Percentiles rank a stretch among this genome's conserved stretches.
Conservation (phyloP, 768 basidiomycete genomes). For the Boletus coccyginus region DNA sequence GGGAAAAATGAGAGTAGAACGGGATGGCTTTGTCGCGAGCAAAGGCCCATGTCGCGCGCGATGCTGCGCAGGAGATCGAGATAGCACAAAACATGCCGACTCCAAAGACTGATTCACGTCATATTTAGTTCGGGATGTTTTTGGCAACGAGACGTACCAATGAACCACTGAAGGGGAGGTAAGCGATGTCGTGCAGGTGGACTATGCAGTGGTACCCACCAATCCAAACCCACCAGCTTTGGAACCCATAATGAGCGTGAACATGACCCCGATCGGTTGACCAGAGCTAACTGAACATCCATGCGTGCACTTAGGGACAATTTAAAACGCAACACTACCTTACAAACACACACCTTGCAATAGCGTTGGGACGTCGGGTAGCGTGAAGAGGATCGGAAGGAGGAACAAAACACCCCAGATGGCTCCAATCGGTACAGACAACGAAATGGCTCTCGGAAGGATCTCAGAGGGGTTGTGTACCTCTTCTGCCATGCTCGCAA, state of each 20-base stretch:
- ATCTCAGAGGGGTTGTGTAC: slow-evolving; percentile 55
- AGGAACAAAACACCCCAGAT: slow-evolving; percentile 53
- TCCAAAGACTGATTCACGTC: slow-evolving; percentile 42
- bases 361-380: slow-evolving; percentile 54
- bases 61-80: slow-evolving; percentile 64
- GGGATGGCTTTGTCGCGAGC: slow-evolving; percentile 67
- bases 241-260: slow-evolving; percentile 60
- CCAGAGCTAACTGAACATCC: slow-evolving; percentile 48
- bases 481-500: slow-evolving; percentile 68
- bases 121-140: no score
- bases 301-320: background rate
- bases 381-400: slow-evolving; percentile 62
- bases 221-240: slow-evolving; percentile 61
- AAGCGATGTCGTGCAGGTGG: background rate
- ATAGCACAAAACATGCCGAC: slow-evolving; percentile 61
- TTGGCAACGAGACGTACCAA: slow-evolving; percentile 28
- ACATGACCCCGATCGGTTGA: slow-evolving; percentile 63
- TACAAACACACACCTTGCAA: slow-evolving; percentile 43
- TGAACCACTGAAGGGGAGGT: slow-evolving; percentile 36
- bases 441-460: slow-evolving; percentile 53
- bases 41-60: slow-evolving; percentile 70
- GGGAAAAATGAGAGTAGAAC: slow-evolving; percentile 45
- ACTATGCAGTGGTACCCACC: slow-evolving; percentile 30
- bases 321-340: background rate
- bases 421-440: slow-evolving; percentile 52